Evolutionary conservation across 1,284 basidiomycete species (phyloP), one percentile per base, ranked within the genome.

Genomic region (Anthracocystis setariae): DNA sequence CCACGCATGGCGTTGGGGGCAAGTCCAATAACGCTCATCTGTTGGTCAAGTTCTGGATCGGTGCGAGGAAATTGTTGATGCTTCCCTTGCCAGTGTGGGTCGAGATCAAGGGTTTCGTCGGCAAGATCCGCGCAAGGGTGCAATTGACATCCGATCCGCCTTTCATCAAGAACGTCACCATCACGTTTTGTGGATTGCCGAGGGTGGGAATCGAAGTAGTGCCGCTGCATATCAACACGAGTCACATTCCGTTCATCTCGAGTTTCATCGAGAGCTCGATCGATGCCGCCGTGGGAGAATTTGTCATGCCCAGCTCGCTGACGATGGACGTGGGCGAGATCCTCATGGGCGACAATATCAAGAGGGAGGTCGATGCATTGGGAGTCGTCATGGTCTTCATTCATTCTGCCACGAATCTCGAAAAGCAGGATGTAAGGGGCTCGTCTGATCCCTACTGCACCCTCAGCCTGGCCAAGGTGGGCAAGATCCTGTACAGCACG

Each of bases 261-360:
- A 67, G 65, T 49, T 72, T 76, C 38, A 66, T 76, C 27, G 67
- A 75, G 42, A 65, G 61, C 44, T 76, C 74, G 20, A 76, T 76
- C 46, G 73, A 76, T 54, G 74, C 72, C 13, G 74, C 74, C 1
- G 32, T 68, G 4, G 69, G 63, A 20, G 73, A 74, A 39, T 76
- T 74, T 25, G 65, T 71, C 38, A 74, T 74, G 50, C 74, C 74
- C 7, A 65, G 56, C 8, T 73, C 68, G 10, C 53, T 76, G 8
- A 74, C 72, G 10, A 23, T 74, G 33, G 74, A 76, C 33, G 59
- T 76, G 0, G 74, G 74, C n/a, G 72, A 76, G 62, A 67, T 71
- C 15, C 38, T 76, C 20, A 70, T 70, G 67, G 74, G 74, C 33
- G 74, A 76, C 48, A 64, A 66, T 25, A 73, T 76, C 64, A 74